These are phyloP conservation scores for Cystobasidium ongulense DNA, from an alignment of 768 basidiomycete species.

Conservation along the genomic window DNA sequence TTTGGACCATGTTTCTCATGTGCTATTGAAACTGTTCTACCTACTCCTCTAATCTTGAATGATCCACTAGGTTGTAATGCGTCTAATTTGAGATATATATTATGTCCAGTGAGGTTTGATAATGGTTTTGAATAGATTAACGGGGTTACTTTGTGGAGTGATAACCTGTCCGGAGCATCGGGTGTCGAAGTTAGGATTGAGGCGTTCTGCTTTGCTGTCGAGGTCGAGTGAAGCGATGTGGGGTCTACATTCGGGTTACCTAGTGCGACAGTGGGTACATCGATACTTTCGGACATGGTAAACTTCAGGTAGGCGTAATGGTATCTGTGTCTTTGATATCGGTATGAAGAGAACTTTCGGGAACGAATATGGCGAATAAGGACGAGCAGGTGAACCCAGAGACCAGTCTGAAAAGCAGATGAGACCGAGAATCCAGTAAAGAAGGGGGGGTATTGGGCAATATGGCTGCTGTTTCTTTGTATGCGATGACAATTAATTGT, in stretches of 20 bases:
- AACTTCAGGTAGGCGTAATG: too few relatives aligned
- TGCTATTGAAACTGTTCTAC: background rate
- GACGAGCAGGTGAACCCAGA: too few relatives aligned
- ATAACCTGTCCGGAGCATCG: background rate
- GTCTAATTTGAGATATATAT: conserved; percentile 20
- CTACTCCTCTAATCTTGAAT: conserved; percentile 23
- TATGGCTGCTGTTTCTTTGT: too few relatives aligned
- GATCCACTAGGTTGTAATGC: conserved; percentile 15
- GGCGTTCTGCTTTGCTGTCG: background rate
- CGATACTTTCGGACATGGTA: background rate
- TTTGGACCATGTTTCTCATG: background rate
- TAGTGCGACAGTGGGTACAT: background rate
- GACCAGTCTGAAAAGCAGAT: too few relatives aligned
- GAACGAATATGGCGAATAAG: too few relatives aligned
- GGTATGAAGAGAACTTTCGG: too few relatives aligned
- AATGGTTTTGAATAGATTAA: background rate
- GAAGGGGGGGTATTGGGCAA: too few relatives aligned
- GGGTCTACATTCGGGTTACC: conserved; percentile 19
- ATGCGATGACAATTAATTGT: too few relatives aligned
- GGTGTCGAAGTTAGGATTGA: background rate
- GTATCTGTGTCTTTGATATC: too few relatives aligned
- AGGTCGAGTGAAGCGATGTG: background rate
- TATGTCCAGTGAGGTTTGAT: conserved; percentile 5
- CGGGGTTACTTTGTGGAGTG: conserved; percentile 13
- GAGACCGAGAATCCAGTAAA: too few relatives aligned